Base-by-base conservation (phyloP, 768 basidiomycete genomes). In the Cystofilobasidium macerans region DNA sequence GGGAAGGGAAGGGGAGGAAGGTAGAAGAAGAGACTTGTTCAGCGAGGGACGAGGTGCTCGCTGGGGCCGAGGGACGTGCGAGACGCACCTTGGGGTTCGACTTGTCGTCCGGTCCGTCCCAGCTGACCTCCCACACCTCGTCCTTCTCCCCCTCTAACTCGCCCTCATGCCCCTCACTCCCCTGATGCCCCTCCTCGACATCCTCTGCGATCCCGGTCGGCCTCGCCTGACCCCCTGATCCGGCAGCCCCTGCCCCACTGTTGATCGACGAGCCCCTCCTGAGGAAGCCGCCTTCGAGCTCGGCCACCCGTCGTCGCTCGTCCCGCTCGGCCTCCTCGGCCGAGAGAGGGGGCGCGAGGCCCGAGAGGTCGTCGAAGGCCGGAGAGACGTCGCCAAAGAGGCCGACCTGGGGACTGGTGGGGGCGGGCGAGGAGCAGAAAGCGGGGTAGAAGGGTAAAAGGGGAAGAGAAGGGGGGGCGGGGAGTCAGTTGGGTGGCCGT, bases 21-120 rank as follows among this genome's bases (percentile, higher is more conserved):
- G 20, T 22, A 57, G 38, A 38, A 32, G 28, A 57, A 26, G 2
- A 3, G 20, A 45, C n/a, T 30, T n/a, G n/a, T 30, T 63, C 40
- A 65, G 57, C 26, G 12, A 24, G 5, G n/a, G n/a, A n/a, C n/a
- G n/a, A n/a, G n/a, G n/a, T n/a, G n/a, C n/a, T n/a, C n/a, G n/a
- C n/a, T n/a, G n/a, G n/a, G n/a, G n/a, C n/a, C 11, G 16, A 18
- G 28, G 30, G 38, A 36, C 30, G 22, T 20, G 8, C 16, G 12
- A 28, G 30, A 26, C 65, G 18, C n/a, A 60, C 59, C 58, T 67
- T 67, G 13, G 65, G 65, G 58, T 67, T 67, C 14, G 35, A 26
- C 1, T 18, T 16, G 48, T 67, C 65, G n/a, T 61, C 60, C 0
- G 63, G 63, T 13, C 60, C 65, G 36, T 67, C 65, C 38, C 38